phyloP scores from a whole-genome alignment of 176 grass and related monocot species.

The Zea mays region Zm-B73-REFERENCE-NAM-5.0 NC_050100.1:66033001-66033500 shows the following conservation, averaged over 20 bases:
- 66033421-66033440: background rate
- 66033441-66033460: constrained; percentile 1
- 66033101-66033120: background rate
- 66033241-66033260: background rate
- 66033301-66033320: constrained; percentile 4
- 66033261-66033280: constrained; percentile 5
- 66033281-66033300: background rate
- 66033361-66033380: constrained; percentile 14
- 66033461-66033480: constrained; percentile 29
- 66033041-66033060: background rate
- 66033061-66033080: background rate
- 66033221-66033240: background rate
- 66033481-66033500: constrained; percentile 37
- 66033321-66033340: constrained; percentile 9
- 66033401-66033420: constrained; percentile 23
- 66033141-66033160: background rate
- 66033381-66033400: background rate
- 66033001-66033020: background rate
- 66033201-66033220: background rate
- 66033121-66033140: background rate
- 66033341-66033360: constrained; percentile 4
- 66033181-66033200: background rate
- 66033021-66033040: background rate
- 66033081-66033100: background rate
- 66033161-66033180: background rate